Evolutionary conservation across 2,329 filamentous ascomycete genomes (phyloP), one percentile per base, ranked within the genome.

Genomic region (Tolypocladium pustulatum): DNA sequence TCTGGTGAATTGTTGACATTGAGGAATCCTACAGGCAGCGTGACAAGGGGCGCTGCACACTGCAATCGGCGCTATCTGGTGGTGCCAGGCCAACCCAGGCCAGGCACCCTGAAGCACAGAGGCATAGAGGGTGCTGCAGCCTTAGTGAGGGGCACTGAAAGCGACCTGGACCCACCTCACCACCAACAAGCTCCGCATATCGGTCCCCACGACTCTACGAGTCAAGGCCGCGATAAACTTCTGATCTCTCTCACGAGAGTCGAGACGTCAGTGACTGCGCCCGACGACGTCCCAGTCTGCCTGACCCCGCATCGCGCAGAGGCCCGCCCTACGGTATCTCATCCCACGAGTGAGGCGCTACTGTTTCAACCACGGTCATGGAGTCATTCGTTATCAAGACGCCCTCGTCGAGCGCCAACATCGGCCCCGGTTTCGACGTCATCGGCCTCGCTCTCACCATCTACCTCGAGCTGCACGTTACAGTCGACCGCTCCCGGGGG

Each of bases 401-500:
- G 62, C 93, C 93, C 64, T 95, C 90, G 78, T 97, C 93, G 61
- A 97, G 92, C 62, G 93, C 93, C 76, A 97, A 97, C 79, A 97
- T 97, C 71, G 93, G 91, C 65, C 93, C 93, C 55, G 93, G 93
- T 60, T 99, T 97, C 80, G 93, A 99, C 79, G 93, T 97, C 67
- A 96, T 97, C 72, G 91, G 94, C 65, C 87, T 99, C 62, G 93
- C 93, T 10, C 82, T 99, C 65, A 96, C 91, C 64, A 86, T 97
- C 73, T 96, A 93, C 77, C 88, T 99, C 64, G 92, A 97, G 77
- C 80, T 97, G 59, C 82, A 86, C 63, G 89, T 97, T 72, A 90
- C 86, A 62, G 81, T 95, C 68, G 83, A 89, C 73, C 78, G 84
- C 60, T 74, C 78, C 66, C 77, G 77, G 69, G 58, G 65, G 56